Evolutionary conservation across 176 grass and related monocot genomes (phyloP).

Genomic region (Echinochloa phyllopogon): DNA sequence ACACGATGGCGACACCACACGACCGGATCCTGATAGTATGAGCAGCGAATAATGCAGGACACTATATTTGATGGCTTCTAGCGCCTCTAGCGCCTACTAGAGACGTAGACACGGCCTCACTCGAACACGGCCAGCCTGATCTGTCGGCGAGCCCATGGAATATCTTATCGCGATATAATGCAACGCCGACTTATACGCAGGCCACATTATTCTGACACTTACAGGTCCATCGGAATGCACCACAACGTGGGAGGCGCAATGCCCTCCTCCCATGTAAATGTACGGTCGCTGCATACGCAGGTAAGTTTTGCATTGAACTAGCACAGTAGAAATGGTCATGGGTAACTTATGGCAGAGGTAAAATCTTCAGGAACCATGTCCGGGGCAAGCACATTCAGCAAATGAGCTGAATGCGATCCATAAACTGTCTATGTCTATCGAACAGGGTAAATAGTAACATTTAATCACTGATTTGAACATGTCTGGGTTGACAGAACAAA

Average conservation of each 20-base stretch:
- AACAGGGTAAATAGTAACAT: constrained; percentile 25
- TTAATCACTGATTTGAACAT: constrained; percentile 31
- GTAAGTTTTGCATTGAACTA: background rate
- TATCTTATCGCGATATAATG: constrained; percentile 28
- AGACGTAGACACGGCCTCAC: background rate
- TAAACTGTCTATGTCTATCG: constrained; percentile 1
- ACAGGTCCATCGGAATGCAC: background rate
- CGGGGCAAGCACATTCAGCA: constrained; percentile 1
- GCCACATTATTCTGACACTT: constrained; percentile 20
- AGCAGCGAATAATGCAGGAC: constrained; percentile 38
- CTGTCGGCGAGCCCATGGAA: constrained; percentile 37
- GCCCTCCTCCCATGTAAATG: background rate
- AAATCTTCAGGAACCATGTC: background rate
- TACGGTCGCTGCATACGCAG: background rate
- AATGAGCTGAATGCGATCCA: background rate
- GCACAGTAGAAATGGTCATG: background rate
- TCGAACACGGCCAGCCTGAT: constrained; percentile 23
- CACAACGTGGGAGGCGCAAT: constrained; percentile 24
- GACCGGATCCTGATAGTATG: constrained; percentile 8
- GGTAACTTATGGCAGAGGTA: background rate
- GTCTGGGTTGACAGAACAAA: constrained; percentile 40
- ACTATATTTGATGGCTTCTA: background rate
- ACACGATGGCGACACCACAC: background rate
- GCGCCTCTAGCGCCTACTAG: constrained; percentile 17
- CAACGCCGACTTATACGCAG: constrained; percentile 17